phyloP scores from a whole-genome alignment of 2,329 filamentous ascomycete species.

The Alternaria sp. region DNA sequence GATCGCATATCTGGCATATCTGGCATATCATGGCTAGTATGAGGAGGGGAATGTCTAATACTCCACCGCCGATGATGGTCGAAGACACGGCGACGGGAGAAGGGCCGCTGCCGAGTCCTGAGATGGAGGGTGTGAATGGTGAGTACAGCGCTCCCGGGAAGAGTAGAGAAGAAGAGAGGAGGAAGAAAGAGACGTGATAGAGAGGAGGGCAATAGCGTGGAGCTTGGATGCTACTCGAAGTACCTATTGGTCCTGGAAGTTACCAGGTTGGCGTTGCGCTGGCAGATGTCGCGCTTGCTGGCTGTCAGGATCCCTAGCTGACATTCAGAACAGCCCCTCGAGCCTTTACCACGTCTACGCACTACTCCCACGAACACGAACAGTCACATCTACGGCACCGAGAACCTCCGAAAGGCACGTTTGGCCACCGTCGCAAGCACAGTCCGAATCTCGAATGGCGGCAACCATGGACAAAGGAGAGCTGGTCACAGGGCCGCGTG shows the following conservation, averaged over 20 bases:
- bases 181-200: no score
- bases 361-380: constrained; percentile 14
- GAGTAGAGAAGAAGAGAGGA: not conserved
- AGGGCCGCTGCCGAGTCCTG: constrained; percentile 29
- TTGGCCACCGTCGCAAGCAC: constrained; percentile 38
- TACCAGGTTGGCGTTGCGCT: not conserved
- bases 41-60: constrained; percentile 15
- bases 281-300: not conserved
- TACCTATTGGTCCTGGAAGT: not conserved
- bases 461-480: constrained; percentile 44
- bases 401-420: constrained; percentile 26
- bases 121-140: constrained; percentile 24
- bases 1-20: no score
- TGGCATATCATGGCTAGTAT: constrained; percentile 9
- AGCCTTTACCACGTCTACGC: constrained; percentile 20
- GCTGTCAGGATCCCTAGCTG: not conserved
- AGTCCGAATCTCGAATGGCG: constrained; percentile 49
- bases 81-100: constrained; percentile 41
- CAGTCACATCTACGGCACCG: constrained; percentile 15
- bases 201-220: no score
- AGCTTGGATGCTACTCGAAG: not conserved
- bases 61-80: constrained; percentile 43
- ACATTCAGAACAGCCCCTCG: constrained; percentile 20
- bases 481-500: constrained; percentile 53
- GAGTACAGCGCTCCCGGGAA: not conserved